A percentile compares a stretch with the other conserved stretches of the same genome.
Evolutionary conservation across 331 rosid species (phyloP).

Genomic region (Malus hybrid): DNA sequence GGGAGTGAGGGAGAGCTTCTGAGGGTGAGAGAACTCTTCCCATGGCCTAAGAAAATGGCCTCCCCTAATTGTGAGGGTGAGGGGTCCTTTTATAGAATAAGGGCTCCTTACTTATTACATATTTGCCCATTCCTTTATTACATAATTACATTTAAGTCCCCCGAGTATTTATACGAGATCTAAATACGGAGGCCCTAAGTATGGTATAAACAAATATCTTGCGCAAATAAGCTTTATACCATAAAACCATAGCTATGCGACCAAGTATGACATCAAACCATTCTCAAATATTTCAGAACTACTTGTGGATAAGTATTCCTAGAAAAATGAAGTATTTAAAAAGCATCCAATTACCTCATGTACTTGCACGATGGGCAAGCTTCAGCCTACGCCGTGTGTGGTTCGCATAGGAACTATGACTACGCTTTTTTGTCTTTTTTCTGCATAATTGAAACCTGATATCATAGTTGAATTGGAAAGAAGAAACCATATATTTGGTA

Average conservation of each 20-base stretch:
- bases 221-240: not conserved
- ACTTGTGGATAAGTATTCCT: not conserved
- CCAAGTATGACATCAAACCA: not conserved
- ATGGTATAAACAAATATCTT: not conserved
- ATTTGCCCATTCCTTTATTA: no score
- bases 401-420: not conserved
- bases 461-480: no score
- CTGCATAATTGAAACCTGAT: slow-evolving; percentile 1
- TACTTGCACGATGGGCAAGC: not conserved
- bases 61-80: no score
- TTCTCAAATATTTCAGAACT: not conserved
- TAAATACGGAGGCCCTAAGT: no score
- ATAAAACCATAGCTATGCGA: not conserved
- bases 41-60: no score
- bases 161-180: no score
- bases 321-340: not conserved
- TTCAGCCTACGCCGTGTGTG: slow-evolving; percentile 9
- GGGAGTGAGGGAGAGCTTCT: not conserved
- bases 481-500: not conserved
- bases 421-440: slow-evolving; percentile 8
- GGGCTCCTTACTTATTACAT: no score
- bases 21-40: no score
- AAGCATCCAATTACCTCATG: not conserved
- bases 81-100: no score
- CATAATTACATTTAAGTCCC: no score